Percentiles rank a stretch among this genome's conserved stretches.
phyloP scores from a whole-genome alignment of 371 early-diverging fungal species.

The Scutellospora calospora region DNA sequence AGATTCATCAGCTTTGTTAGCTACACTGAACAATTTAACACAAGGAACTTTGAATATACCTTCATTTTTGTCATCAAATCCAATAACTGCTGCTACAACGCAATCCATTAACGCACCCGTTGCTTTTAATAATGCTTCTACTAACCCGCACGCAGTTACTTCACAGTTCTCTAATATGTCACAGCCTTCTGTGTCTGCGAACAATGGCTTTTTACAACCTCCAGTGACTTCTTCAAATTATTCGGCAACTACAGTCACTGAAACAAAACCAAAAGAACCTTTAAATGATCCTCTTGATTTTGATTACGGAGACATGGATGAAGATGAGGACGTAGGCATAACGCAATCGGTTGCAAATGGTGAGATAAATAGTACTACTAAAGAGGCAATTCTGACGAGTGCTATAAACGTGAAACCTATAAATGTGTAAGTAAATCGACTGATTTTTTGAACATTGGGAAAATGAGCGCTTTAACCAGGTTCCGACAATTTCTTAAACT shows the following conservation, averaged over 20 bases:
- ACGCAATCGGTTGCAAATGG: not conserved
- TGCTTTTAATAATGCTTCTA: slow-evolving; percentile 24
- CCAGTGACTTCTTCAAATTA: not conserved
- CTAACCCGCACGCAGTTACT: not conserved
- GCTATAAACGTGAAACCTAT: slow-evolving; percentile 4
- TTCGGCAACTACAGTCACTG: not conserved
- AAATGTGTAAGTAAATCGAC: slow-evolving; percentile 30
- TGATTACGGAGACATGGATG: slow-evolving; percentile 38
- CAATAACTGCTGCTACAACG: slow-evolving; percentile 8
- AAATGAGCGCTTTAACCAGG: not conserved
- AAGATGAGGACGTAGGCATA: not conserved
- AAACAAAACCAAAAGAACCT: not conserved
- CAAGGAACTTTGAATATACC: slow-evolving; percentile 44
- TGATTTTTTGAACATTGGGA: not conserved
- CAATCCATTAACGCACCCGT: slow-evolving; percentile 14
- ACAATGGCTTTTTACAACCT: not conserved
- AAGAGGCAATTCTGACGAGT: slow-evolving; percentile 7
- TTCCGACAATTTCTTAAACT: not conserved
- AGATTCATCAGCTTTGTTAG: slow-evolving; percentile 37
- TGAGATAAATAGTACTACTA: slow-evolving; percentile 6
- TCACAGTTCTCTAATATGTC: slow-evolving; percentile 6
- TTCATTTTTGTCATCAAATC: slow-evolving; percentile 23
- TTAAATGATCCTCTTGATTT: slow-evolving; percentile 28
- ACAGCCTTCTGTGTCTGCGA: not conserved
- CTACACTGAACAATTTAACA: slow-evolving; percentile 37